Evolutionary conservation across 306 rosid genomes (phyloP).

Genomic region (Cucurbita argyrosperma): DNA sequence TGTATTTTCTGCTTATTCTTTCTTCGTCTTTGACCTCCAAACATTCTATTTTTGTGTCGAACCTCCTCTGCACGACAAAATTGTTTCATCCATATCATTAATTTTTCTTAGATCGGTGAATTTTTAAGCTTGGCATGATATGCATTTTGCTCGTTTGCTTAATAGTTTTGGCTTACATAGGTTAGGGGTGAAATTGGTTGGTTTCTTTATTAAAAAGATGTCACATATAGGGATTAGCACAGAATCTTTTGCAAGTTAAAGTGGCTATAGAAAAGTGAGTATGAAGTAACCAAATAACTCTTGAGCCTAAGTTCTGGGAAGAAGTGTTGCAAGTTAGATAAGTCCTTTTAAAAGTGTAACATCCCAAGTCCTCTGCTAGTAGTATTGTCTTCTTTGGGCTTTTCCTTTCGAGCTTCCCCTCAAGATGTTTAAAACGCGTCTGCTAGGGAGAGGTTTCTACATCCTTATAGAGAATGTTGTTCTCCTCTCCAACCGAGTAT

Average conservation of each 20-base stretch:
- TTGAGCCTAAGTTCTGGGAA: neutral
- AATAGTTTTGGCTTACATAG: neutral
- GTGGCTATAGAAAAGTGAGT: neutral
- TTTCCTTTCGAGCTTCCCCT: no score
- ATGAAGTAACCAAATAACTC: neutral
- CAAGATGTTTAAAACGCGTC: no score
- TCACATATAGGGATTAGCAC: neutral
- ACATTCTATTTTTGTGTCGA: neutral
- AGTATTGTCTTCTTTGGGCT: no score
- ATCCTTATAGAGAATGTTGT: no score
- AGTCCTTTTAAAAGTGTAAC: neutral
- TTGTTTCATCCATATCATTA: neutral
- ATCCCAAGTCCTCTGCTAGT: no score
- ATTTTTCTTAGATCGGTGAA: neutral
- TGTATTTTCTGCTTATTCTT: neutral
- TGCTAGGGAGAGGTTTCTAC: no score
- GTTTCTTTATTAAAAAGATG: neutral
- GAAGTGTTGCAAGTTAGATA: neutral
- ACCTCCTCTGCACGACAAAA: neutral
- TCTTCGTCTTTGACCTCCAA: neutral
- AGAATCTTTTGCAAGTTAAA: neutral
- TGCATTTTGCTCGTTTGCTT: neutral
- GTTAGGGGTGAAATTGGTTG: neutral
- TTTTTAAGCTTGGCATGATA: neutral
- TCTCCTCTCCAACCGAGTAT: neutral